phyloP scores from a whole-genome alignment of 2,329 filamentous ascomycete genomes.

The Lachnellula subtilissima region DNA sequence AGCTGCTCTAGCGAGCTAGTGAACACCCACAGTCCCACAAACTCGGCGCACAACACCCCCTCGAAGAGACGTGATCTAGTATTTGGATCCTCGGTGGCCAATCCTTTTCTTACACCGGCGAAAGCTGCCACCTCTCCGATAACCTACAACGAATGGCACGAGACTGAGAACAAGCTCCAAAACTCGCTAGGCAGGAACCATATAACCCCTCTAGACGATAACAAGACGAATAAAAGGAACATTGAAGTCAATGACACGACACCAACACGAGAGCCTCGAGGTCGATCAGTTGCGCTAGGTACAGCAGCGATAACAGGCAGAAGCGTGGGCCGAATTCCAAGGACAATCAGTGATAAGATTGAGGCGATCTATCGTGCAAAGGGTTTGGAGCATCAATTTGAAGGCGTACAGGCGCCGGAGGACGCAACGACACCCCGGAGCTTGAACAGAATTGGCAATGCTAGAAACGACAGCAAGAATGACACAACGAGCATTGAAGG shows the following conservation, averaged over 20 bases:
- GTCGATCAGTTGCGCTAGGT: background rate
- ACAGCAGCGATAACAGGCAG: background rate
- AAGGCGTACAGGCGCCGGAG: background rate
- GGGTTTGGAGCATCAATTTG: conserved; percentile 14
- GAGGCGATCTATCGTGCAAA: conserved; percentile 22
- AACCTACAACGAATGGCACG: background rate
- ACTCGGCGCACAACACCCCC: background rate
- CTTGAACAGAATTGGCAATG: background rate
- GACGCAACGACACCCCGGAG: background rate
- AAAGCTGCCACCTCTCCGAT: conserved; percentile 1
- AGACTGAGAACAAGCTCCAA: background rate
- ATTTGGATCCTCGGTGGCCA: conserved; percentile 7
- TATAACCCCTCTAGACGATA: background rate
- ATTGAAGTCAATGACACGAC: background rate
- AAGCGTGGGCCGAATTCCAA: conserved; percentile 1
- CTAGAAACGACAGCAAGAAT: background rate
- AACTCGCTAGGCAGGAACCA: background rate
- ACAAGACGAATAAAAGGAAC: background rate
- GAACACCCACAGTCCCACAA: background rate
- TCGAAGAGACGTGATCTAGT: conserved; percentile 3
- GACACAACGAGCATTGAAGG: background rate
- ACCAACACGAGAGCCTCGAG: background rate
- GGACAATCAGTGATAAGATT: conserved; percentile 21
- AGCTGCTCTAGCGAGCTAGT: background rate
- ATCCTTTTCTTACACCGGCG: conserved; percentile 5